Evolutionary conservation across 2,329 filamentous ascomycete genomes (phyloP), one percentile per base, ranked within the genome.

Genomic region (Graphilbum ipis-grandicollis): DNA sequence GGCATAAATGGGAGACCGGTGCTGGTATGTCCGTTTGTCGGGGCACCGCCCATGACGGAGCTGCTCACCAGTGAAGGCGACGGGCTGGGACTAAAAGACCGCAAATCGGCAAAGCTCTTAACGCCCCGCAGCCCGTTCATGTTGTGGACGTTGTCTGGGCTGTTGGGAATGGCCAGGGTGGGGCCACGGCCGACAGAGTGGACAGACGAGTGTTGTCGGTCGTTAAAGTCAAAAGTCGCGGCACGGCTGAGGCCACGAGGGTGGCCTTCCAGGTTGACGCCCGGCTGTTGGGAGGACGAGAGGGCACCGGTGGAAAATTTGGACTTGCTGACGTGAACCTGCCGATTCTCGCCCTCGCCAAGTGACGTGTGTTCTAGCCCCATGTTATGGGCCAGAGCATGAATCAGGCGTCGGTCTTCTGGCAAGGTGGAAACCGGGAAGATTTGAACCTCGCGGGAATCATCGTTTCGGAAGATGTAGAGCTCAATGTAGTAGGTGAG

Each of bases 191-290:
- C 77, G 41, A 93, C 69, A 2, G 79, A 71, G 48, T 76, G 75
- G 2, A 45, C 31, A 5, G 43, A 44, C 12, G 46, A 36, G 19
- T 46, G 44, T n/a, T 44, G 47, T 71, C 75, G 34, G 43, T 79
- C 79, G 45, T 82, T 85, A 56, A 96, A 96, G 56, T 96, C 90
- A 46, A 92, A 93, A 2, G 90, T 96, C n/a, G 90, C 90, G 14
- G 90, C 86, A 43, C 90, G 79, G 60, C 85, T 93, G 26, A 98
- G 64, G 5, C 79, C 80, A 42, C 88, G 80, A 46, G 88, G 78
- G 47, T 84, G 77, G 39, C 80, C 74, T 44, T 93, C 83, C 35
- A 75, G 63, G 18, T 74, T 72, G 40, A 80, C 76, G 39, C 75
- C 75, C 1, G 71, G 66, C 18, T 76, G 63, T 62, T 76, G 56